Base-by-base conservation (phyloP, 2,329 filamentous ascomycete species). In the Escovopsis sp. region DNA sequence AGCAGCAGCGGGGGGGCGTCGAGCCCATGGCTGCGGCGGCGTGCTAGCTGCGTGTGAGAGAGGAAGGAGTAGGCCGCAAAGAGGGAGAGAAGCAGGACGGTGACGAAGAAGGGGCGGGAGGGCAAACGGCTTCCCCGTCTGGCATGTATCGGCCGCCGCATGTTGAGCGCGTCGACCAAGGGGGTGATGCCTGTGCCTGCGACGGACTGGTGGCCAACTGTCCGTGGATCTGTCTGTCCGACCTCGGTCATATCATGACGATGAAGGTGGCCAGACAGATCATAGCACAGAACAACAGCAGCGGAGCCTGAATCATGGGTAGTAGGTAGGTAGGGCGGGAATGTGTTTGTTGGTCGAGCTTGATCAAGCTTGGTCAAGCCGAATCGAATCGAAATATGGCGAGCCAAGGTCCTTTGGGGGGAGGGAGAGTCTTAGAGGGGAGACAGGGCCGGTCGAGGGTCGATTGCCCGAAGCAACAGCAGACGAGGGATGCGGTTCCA, bases 81-180 rank as follows among this genome's bases (percentile, higher is more conserved):
- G 6, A 72, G 41, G 30, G 63, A 63, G 40, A 76, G 51, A 44
- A 74, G 51, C 32, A 70, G 53, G 30, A 69, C 53, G 10, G 68
- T 69, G 5, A 62, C 56, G 48, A 68, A 68, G 44, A 75, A 70
- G 6, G 71, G 72, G 45, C 70, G 65, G 39, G 62, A 59, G 55
- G 61, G 64, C 53, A 66, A 55, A 43, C 60, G 60, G 46, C 55
- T 51, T 47, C 61, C 61, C 49, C 59, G 39, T 44, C 42, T 46
- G 33, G 42, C 36, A 33, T 39, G 45, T 15, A 33, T 42, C 33
- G 43, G 39, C 39, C 37, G 39, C 45, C 45, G 45, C 33, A 40
- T 40, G 8, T 40, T 45, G 43, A 35, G 23, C 38, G 34, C 38
- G 41, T 44, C 38, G 44, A 37, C 42, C 6, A 30, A 30, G 10